Base-by-base conservation (phyloP, 805 yeast genomes). In the Vanderwaltozyma verrucispora region DNA sequence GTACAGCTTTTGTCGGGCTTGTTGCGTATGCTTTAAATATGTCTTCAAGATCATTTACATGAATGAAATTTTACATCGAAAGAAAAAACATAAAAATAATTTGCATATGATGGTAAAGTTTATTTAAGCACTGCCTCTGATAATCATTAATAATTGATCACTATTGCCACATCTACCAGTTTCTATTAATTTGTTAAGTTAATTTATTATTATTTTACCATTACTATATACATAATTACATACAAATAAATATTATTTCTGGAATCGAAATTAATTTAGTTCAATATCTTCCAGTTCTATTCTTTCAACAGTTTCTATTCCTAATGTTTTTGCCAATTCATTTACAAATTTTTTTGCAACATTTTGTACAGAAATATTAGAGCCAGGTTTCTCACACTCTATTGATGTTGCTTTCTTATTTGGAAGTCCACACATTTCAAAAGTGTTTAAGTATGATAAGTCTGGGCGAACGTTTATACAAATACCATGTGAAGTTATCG, bases 401-500 rank as follows among this genome's bases (percentile, higher is more conserved):
- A 81, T 64, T 4, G 77, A 70, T 0, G 81, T 74, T 20, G 82
- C 80, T n/a, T 48, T 47, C 30, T 71, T 69, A 6, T 71, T 74
- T 0, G 80, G 75, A 25, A 88, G 64, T 1, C 97, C 97, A 63
- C 98, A 92, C 70, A 94, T 84, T 5, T 75, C 78, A 44, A 84
- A 74, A 23, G 68, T 65, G 42, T 85, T 80, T 48, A 89, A 69
- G 60, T 71, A 82, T 28, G 73, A 68, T 31, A 86, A 66, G 50
- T 87, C 87, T 1, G 95, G 86, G 24, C 53, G 43, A 2, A 83
- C 78, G 53, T 92, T 92, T 31, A 92, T 69, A 1, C 89, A 84
- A 13, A 89, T 67, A 0, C 99, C 98, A 62, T 88, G 95, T 1
- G 92, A 77, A 0, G 96, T 85, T 24, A 92, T 71, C 11, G 82